A percentile compares a stretch with the other conserved stretches of the same genome.
Conservation (phyloP, 441 rosid species). For the Mallotus repandus region DNA sequence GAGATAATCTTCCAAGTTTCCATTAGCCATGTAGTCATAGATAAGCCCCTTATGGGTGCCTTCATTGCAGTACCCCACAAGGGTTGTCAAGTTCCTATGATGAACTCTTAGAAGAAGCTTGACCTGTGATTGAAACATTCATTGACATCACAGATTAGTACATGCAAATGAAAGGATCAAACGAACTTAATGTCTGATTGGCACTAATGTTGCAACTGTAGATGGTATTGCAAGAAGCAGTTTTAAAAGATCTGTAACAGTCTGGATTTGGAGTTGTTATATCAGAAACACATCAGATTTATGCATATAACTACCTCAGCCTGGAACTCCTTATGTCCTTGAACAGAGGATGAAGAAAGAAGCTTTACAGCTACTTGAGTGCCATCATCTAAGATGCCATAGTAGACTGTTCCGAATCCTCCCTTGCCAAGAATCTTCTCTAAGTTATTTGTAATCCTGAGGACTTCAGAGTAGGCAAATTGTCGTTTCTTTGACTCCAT, state of each 20-base stretch:
- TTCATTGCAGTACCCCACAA: conserved; percentile 57
- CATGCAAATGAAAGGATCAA: neutral
- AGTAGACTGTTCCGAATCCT: conserved; percentile 38
- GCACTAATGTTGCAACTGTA: too few relatives aligned
- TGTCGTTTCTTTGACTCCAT: conserved; percentile 14
- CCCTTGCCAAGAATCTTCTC: conserved; percentile 32
- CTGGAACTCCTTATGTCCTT: conserved; percentile 35
- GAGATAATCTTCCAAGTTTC: conserved; percentile 42
- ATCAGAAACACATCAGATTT: too few relatives aligned
- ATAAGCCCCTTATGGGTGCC: conserved; percentile 41
- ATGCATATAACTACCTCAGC: conserved; percentile 20
- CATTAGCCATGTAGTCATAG: conserved; percentile 56
- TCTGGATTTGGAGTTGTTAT: too few relatives aligned
- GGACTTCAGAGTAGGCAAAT: conserved; percentile 29
- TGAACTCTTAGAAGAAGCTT: conserved; percentile 52
- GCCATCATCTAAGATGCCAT: conserved; percentile 32
- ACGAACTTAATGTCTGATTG: neutral
- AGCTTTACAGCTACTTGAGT: conserved; percentile 41
- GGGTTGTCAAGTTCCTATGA: conserved; percentile 50
- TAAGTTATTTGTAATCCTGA: conserved; percentile 35
- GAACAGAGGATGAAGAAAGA: conserved; percentile 31
- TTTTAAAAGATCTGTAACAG: too few relatives aligned
- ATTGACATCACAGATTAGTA: neutral
- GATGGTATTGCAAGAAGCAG: neutral
- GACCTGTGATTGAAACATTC: conserved; percentile 26